Evolutionary conservation across 495 filamentous ascomycete genomes (phyloP), one percentile per base, ranked within the genome.

Genomic region (Lepraria neglecta): DNA sequence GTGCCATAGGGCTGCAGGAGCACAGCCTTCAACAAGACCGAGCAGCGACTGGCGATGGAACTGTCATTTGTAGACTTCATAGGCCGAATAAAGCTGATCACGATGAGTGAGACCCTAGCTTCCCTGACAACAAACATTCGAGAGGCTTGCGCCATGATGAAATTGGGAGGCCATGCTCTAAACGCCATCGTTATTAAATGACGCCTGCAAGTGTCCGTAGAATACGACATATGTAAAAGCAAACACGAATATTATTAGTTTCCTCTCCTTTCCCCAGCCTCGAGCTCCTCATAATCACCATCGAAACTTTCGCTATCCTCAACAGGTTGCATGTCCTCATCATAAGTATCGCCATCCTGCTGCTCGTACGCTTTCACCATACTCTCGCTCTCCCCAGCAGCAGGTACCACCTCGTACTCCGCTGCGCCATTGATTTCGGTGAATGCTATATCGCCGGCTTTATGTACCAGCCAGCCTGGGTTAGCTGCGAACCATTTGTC

Each of bases 401-500:
- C 7, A 15, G 43, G 3, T 33, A 59, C 47, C 57, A 21, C 43
- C 5, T 35, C 57, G 10, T 60, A 42, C 17, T 57, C 50, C 14
- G 40, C 58, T 6, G 28, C 45, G 9, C 57, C 57, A 24, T 48
- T 7, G 0, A 42, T 24, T 6, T 30, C 40, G 3, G 38, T 15
- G 2, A 50, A 38, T 4, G 57, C 57, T 3, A 17, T 38, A 15
- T 51, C 19, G 15, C 61, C 61, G 17, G 44, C 56, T 42, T 67
- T 67, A 19, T 67, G 64, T 4, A 66, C 64, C 9, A 66, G 57
- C 64, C 64, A 66, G 0, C 64, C 60, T 0, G 64, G 56, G 21
- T 66, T 58, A 15, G 64, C 64, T 0, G 60, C 64, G 38, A 66
- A 66, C 64, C 64, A 66, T 14, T 50, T 40, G 42, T 73, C 69